A percentile compares a stretch with the other conserved stretches of the same genome.
phyloP scores from a whole-genome alignment of 805 yeast genomes.

The Grigorovia yakushimaensis region DNA sequence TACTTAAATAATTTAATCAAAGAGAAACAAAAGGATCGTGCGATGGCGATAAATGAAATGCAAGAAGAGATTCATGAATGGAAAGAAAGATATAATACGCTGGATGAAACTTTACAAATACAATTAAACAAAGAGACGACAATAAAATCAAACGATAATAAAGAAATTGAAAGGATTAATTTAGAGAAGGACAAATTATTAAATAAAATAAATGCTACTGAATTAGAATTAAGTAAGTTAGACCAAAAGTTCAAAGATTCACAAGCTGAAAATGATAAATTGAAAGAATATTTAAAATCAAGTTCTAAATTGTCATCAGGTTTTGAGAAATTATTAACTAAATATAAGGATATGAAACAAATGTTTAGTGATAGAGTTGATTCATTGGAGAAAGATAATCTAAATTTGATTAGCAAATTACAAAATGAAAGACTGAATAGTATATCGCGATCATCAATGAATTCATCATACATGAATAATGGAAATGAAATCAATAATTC shows the following conservation, averaged over 20 bases:
- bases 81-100: constrained; percentile 4
- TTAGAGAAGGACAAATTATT: constrained; percentile 1
- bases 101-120: constrained; percentile 2
- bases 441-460: not conserved
- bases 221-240: not conserved
- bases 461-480: not conserved
- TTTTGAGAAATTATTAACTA: constrained; percentile 4
- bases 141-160: not conserved
- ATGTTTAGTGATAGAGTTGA: constrained; percentile 16
- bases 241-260: not conserved
- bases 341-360: constrained; percentile 15
- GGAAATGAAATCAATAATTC: not conserved
- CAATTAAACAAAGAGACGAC: constrained; percentile 1
- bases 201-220: not conserved
- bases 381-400: constrained; percentile 21
- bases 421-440: constrained; percentile 2
- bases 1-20: not conserved
- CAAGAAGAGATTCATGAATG: constrained; percentile 3
- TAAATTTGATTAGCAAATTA: constrained; percentile 11
- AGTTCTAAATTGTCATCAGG: constrained; percentile 2
- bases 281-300: constrained; percentile 2
- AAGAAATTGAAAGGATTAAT: not conserved
- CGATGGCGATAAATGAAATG: not conserved
- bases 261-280: not conserved
- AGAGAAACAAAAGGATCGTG: not conserved